Evolutionary conservation across 441 rosid species (phyloP), one percentile per base, ranked within the genome.

Genomic region (Breynia disticha): DNA sequence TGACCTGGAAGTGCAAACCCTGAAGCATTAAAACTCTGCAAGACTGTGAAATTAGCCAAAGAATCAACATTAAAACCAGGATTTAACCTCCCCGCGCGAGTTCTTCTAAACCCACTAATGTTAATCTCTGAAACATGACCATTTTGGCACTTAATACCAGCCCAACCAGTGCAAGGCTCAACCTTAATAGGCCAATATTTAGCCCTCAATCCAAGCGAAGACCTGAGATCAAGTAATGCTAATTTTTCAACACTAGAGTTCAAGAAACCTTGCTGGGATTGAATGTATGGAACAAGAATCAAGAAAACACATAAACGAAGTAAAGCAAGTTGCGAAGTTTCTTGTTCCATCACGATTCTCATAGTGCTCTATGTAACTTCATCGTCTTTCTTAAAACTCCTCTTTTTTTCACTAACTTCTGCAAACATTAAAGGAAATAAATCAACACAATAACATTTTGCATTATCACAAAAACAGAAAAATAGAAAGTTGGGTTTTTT

Each of bases 131-230:
- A 46, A 46, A 93, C 79, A 52, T 64, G 77, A 5, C 97, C 93
- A 43, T 76, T 63, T 18, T 50, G 61, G 73, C 97, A 93, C 0
- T 19, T 56, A 56, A 93, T 60, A 35, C 99, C 99, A 1, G 32
- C 76, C 99, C 99, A 93, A 1, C 7, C 47, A 10, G 19, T 53
- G 63, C 99, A 89, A 11, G 90, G 99, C 59, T 79, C 75, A 16
- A 63, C 77, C 71, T 79, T 89, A 16, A 70, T 72, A 7, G 99
- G 96, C 99, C 99, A 93, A 50, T 89, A 95, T 4, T 37, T 67
- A 46, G 79, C 63, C 67, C 78, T 78, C 48, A 93, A 75, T 51
- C 99, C 99, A 60, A 93, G 76, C 52, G 97, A 73, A 18, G 93
- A 81, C 77, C 99, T 75, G 64, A 93, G 95, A 47, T 66, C 66